Evolutionary conservation across 2,329 filamentous ascomycete genomes (phyloP), one percentile per base, ranked within the genome.

Genomic region (Alternaria sp.): DNA sequence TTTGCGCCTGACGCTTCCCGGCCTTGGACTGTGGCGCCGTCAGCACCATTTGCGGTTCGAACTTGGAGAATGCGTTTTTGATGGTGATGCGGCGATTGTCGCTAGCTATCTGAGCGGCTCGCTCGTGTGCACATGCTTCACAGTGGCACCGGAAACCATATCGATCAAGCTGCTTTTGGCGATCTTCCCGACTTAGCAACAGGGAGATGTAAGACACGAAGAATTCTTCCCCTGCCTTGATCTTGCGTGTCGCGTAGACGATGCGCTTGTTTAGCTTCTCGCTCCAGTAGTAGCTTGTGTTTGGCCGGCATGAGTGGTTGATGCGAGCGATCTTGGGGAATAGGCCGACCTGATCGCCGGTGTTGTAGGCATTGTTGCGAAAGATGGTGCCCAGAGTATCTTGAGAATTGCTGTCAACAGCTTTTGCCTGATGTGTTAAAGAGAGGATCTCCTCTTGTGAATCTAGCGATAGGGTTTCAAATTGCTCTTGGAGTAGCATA

Each of bases 151-250:
- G 71, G 66, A 80, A 80, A 4, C 77, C 77, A 49, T 79, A 80
- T 13, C 74, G 75, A 32, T 79, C 69, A 1, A 78, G 69, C 26
- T 75, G 66, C 25, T 73, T 72, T 26, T 75, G 69, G 12, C 81
- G 74, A 6, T 76, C 72, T 13, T 70, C 64, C 11, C 73, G 72
- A 1, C 68, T 57, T 10, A 71, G 65, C 8, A 81, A 67, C 10
- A 81, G 69, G 4, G 77, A 76, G 19, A 81, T 76, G 65, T 82
- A 82, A 0, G 77, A 80, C 0, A 79, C 77, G 2, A 71, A 76
- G 17, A 83, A 69, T 61, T 83, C 81, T 47, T 82, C 81, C 21
- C 81, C 81, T 43, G 72, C 68, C 9, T 70, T 71, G 49, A 83
- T 81, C 25, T 73, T 74, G 3, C 77, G 67, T 6, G 72, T 75